Base-by-base conservation (phyloP, 2,329 filamentous ascomycete genomes). In the Cercospora sp. region DNA sequence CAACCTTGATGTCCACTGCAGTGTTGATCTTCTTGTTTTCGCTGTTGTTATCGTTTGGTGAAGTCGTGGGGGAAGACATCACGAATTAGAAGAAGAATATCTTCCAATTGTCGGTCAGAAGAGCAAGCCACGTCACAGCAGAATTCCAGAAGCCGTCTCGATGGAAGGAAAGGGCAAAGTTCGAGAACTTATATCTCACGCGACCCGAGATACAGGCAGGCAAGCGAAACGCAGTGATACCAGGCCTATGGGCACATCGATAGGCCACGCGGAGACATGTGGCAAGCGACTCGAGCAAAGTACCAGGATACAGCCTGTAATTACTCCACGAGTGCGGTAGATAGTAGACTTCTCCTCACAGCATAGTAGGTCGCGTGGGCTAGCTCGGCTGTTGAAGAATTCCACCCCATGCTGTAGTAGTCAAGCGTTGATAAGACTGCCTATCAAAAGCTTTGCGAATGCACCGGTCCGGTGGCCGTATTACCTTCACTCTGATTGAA, bases 1-100 rank as follows among this genome's bases (percentile, higher is more conserved):
- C 18, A 36, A 36, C 28, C 55, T 59, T 31, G 26, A 33, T 42
- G 30, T 33, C 61, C 28, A 63, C 48, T 20, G 42, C 31, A 18
- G 30, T 8, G 45, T 63, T 26, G 61, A 55, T 48, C 20, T 63
- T 63, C 10, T 63, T 63, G 42, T 63, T 57, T 13, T 63, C 48
- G 42, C 28, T 9, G 18, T 55, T n/a, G 45, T 39, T 48, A 5
- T 63, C 51, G n/a, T 42, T 8, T 42, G 36, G 7, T 28, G 61
- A 13, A n/a, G 45, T 13, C 30, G 31, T 39, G 16, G 61, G 30
- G 18, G 55, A 59, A 18, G 55, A 36, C 55, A 59, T 59, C 23
- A 30, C n/a, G n/a, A n/a, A n/a, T n/a, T n/a, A n/a, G n/a, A n/a
- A n/a, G n/a, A n/a, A n/a, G n/a, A n/a, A n/a, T n/a, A n/a, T n/a